These are phyloP conservation scores for Xerophyta viscosa DNA, from an alignment of 106 monocot genomes.

Conservation along the genomic window DNA sequence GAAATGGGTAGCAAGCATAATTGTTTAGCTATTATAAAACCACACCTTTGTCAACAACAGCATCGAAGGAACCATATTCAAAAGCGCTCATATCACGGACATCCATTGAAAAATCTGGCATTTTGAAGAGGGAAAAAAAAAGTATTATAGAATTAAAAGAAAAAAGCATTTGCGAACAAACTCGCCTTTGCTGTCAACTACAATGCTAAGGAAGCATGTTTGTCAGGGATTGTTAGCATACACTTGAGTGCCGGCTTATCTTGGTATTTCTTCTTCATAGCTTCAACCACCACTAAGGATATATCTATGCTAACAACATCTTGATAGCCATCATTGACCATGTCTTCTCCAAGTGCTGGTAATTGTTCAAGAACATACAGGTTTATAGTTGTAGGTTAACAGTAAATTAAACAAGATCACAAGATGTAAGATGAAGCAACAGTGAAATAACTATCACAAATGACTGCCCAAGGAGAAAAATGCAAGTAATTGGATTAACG, in stretches of 20 bases:
- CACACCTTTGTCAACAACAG: constrained; percentile 92
- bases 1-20: not conserved
- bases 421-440: too few species aligned
- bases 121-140: constrained; percentile 14
- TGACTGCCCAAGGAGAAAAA: too few species aligned
- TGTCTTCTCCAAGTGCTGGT: constrained; percentile 74
- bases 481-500: too few species aligned
- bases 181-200: not conserved
- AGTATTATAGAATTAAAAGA: not conserved
- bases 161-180: too few species aligned
- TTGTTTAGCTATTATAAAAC: not conserved
- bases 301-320: constrained; percentile 82
- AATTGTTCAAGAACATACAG: too few species aligned
- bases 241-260: constrained; percentile 65
- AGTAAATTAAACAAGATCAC: too few species aligned
- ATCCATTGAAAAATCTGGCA: constrained; percentile 76
- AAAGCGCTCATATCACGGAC: constrained; percentile 68
- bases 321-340: constrained; percentile 74
- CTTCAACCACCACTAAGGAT: constrained; percentile 86
- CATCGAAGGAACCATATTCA: constrained; percentile 70
- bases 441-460: too few species aligned
- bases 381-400: too few species aligned
- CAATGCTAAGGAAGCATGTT: not conserved
- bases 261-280: constrained; percentile 67
- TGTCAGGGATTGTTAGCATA: too few species aligned